phyloP scores from a whole-genome alignment of 1,284 basidiomycete species.

The Tremellales sp. region DNA sequence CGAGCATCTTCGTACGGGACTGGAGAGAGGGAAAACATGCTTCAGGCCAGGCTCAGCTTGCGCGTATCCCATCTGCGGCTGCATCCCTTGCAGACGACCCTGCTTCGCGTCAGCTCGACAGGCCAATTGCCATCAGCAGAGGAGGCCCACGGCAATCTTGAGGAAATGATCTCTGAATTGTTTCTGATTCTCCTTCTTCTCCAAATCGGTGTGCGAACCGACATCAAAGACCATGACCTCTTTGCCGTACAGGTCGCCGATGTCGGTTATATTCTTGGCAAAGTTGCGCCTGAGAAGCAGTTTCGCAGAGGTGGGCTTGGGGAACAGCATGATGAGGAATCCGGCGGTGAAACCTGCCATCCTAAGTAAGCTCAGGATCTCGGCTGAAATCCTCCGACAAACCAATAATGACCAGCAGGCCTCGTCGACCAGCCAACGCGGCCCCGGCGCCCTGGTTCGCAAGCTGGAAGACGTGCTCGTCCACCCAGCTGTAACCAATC shows the following conservation, averaged over 20 bases:
- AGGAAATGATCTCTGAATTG: conserved; percentile 29
- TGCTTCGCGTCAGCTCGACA: too few relatives aligned
- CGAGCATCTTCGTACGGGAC: too few relatives aligned
- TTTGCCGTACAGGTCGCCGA: conserved; percentile 39
- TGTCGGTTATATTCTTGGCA: conserved; percentile 36
- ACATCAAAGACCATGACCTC: conserved; percentile 39
- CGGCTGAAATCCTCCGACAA: conserved; percentile 1
- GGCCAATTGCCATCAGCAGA: background rate
- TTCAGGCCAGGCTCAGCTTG: conserved; percentile 33
- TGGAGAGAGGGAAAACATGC: conserved; percentile 9
- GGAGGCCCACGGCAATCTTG: conserved; percentile 30
- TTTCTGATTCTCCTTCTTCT: conserved; percentile 15
- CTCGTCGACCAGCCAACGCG: conserved; percentile 56
- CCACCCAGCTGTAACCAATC: conserved; percentile 62
- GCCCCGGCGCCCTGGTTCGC: conserved; percentile 57
- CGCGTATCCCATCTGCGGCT: conserved; percentile 32
- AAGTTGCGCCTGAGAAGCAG: conserved; percentile 35
- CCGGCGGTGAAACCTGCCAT: conserved; percentile 37
- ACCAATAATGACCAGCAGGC: conserved; percentile 47
- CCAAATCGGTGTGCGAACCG: conserved; percentile 20
- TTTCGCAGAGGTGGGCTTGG: conserved; percentile 40
- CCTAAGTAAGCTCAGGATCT: background rate
- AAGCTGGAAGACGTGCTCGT: conserved; percentile 53
- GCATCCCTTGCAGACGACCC: conserved; percentile 28
- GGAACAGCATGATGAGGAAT: conserved; percentile 44